Evolutionary conservation across 176 grass and related monocot genomes (phyloP).

Genomic region (Echinochloa phyllopogon): DNA sequence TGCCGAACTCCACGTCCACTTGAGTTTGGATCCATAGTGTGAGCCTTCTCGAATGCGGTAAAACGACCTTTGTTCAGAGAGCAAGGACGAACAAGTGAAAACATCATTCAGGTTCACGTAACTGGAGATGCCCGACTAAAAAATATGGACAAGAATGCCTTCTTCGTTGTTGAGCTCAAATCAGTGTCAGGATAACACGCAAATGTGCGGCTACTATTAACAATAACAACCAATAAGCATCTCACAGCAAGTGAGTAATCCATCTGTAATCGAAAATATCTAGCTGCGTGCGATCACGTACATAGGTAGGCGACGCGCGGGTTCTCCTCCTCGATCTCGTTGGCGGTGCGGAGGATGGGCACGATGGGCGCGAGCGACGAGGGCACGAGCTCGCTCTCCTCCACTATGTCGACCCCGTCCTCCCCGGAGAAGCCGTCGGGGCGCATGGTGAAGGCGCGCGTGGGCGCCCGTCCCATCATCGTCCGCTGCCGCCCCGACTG

Average conservation of each 20-base stretch:
- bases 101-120: background rate
- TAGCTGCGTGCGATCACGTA: slow-evolving; percentile 40
- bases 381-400: slow-evolving; percentile 88
- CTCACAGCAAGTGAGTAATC: background rate
- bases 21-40: slow-evolving; percentile 71
- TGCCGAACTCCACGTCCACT: slow-evolving; percentile 74
- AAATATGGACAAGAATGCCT: background rate
- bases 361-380: slow-evolving; percentile 73
- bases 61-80: slow-evolving; percentile 78
- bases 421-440: slow-evolving; percentile 42
- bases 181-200: background rate
- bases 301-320: slow-evolving; percentile 91
- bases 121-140: background rate
- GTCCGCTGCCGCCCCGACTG: slow-evolving; percentile 22
- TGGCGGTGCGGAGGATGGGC: slow-evolving; percentile 92
- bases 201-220: too few relatives aligned
- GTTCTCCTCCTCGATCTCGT: slow-evolving; percentile 82
- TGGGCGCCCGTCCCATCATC: slow-evolving; percentile 37
- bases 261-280: background rate
- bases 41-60: slow-evolving; percentile 85
- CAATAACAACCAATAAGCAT: background rate
- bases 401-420: slow-evolving; percentile 34
- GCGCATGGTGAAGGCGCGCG: slow-evolving; percentile 44
- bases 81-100: slow-evolving; percentile 2
- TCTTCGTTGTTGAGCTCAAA: background rate